Evolutionary conservation across 179 eudicot species (phyloP).

Genomic region (Silene coronaria): DNA sequence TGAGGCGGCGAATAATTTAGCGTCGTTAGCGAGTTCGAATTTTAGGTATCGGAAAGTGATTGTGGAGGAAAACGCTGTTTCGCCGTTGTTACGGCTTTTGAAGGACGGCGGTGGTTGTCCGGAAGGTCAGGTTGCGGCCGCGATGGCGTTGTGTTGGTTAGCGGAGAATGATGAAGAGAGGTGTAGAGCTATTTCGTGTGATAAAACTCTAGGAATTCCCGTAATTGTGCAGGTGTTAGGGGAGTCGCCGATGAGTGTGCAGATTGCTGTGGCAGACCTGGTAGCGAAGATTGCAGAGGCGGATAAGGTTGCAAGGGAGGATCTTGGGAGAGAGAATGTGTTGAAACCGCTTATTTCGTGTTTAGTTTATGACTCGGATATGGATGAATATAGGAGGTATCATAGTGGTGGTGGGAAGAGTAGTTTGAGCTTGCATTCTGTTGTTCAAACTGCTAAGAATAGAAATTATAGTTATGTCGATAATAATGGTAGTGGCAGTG

Average conservation of each 20-base stretch:
- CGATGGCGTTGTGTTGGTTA: slow-evolving; percentile 38
- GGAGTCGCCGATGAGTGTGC: slow-evolving; percentile 40
- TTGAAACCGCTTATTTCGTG: slow-evolving; percentile 47
- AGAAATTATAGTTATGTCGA: slow-evolving; percentile 13
- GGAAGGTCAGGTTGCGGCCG: slow-evolving; percentile 54
- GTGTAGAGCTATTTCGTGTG: slow-evolving; percentile 27
- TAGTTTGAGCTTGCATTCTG: slow-evolving; percentile 48
- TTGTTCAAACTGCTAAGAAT: slow-evolving; percentile 46
- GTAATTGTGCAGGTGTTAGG: slow-evolving; percentile 39
- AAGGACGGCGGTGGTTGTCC: slow-evolving; percentile 51
- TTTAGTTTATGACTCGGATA: slow-evolving; percentile 44
- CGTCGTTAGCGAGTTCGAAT: slow-evolving; percentile 37
- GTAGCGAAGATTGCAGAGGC: slow-evolving; percentile 51
- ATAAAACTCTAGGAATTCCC: slow-evolving; percentile 32
- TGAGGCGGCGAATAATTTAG: slow-evolving; percentile 42
- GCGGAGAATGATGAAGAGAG: slow-evolving; percentile 37
- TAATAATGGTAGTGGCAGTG: slow-evolving; percentile 5
- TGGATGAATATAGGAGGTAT: slow-evolving; percentile 38
- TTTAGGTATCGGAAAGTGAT: slow-evolving; percentile 47
- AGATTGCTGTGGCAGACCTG: slow-evolving; percentile 46
- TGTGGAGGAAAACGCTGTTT: slow-evolving; percentile 57
- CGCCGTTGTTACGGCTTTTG: slow-evolving; percentile 44
- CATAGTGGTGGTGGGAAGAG: slow-evolving; percentile 30
- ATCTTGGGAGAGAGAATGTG: slow-evolving; percentile 58
- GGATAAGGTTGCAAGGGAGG: slow-evolving; percentile 53